These are phyloP conservation scores for Incumbomyces lentus DNA, from an alignment of 2,329 filamentous ascomycete genomes.

Conservation along the genomic window DNA sequence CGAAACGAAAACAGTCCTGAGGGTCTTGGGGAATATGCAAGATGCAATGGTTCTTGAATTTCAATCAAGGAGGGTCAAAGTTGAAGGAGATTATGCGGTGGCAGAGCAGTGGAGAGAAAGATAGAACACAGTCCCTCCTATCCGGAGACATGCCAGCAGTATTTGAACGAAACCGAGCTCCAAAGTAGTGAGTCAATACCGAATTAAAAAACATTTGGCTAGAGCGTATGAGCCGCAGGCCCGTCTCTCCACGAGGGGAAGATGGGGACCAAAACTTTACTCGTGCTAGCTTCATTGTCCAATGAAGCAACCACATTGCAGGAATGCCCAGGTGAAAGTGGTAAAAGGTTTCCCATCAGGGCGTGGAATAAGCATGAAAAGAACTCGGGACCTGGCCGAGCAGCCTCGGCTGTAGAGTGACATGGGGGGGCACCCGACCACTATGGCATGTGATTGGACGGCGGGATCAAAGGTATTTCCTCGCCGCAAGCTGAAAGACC, in stretches of 20 bases:
- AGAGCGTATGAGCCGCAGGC: not conserved
- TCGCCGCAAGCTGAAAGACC: too few relatives aligned
- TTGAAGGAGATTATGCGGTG: not conserved
- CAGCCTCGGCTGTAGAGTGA: not conserved
- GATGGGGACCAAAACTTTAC: not conserved
- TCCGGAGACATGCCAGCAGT: not conserved
- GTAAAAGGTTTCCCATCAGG: too few relatives aligned
- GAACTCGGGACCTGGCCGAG: not conserved
- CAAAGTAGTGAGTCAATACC: not conserved
- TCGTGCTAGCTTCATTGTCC: not conserved
- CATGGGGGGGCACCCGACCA: too few relatives aligned
- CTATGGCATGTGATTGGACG: too few relatives aligned
- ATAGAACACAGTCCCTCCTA: not conserved
- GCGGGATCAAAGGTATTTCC: too few relatives aligned
- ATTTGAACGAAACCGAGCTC: slow-evolving; percentile 2
- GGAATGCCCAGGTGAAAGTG: too few relatives aligned
- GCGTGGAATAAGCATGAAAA: too few relatives aligned
- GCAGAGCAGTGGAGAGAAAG: not conserved
- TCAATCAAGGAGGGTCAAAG: not conserved
- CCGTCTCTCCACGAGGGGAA: not conserved
- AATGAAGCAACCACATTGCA: too few relatives aligned
- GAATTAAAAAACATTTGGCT: not conserved
- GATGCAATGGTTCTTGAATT: not conserved
- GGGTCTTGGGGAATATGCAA: too few relatives aligned
- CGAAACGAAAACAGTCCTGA: not conserved